Percentiles rank a stretch among this genome's conserved stretches.
Evolutionary conservation across 2,329 filamentous ascomycete species (phyloP).

Genomic region (Ceratocystis harringtonii): DNA sequence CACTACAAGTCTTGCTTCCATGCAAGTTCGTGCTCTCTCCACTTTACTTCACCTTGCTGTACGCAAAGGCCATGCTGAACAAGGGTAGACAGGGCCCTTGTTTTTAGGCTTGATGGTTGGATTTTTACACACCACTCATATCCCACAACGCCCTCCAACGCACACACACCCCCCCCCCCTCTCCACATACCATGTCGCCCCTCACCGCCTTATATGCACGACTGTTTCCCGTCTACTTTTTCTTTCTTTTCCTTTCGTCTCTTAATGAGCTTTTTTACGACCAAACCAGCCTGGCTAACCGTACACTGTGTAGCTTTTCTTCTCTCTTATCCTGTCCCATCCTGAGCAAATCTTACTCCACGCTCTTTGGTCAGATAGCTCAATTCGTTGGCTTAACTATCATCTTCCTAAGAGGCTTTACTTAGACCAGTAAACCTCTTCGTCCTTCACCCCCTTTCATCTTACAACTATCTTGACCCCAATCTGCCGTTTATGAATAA

Average conservation of each 20-base stretch:
- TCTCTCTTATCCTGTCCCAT: neutral
- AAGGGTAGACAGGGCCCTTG: neutral
- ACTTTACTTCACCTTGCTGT: neutral
- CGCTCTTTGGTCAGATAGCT: neutral
- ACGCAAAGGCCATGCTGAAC: constrained; percentile 1
- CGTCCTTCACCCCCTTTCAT: neutral
- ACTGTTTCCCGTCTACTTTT: constrained; percentile 1
- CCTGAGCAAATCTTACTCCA: neutral
- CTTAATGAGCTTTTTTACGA: neutral
- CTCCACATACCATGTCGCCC: neutral
- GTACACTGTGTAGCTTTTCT: constrained; percentile 1
- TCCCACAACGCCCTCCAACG: neutral
- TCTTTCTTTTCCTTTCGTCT: neutral
- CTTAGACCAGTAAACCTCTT: neutral
- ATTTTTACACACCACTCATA: neutral
- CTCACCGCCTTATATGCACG: constrained; percentile 5
- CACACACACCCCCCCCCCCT: neutral
- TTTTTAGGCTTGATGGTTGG: constrained; percentile 1
- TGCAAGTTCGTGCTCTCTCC: neutral
- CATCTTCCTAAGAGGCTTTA: neutral
- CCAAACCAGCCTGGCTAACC: neutral
- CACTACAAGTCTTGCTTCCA: neutral
- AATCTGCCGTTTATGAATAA: constrained; percentile 46
- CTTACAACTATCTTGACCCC: neutral
- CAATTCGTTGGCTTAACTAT: neutral